phyloP scores from a whole-genome alignment of 2,329 filamentous ascomycete genomes.

The Hirsutella thompsonii region DNA sequence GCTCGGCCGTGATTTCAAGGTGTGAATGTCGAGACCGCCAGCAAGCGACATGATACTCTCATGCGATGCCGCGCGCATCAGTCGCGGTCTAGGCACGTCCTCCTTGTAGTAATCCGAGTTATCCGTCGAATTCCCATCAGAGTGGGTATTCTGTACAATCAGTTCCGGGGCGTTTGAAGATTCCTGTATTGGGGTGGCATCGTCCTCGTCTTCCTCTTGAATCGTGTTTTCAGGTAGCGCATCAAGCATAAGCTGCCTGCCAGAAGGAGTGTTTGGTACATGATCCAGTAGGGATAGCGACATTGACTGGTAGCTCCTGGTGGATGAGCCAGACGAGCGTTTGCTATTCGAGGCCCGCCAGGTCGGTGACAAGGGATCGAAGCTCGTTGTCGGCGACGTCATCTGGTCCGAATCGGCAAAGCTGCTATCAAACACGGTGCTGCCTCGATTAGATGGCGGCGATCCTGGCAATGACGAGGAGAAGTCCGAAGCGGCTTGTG shows the following conservation, averaged over 20 bases:
- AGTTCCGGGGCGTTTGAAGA: constrained; percentile 11
- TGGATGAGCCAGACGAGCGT: constrained; percentile 41
- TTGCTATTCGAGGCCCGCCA: constrained; percentile 41
- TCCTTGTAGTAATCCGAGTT: constrained; percentile 18
- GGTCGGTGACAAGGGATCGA: constrained; percentile 52
- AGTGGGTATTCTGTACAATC: constrained; percentile 13
- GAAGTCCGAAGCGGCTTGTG: constrained; percentile 48
- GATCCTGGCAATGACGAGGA: constrained; percentile 71
- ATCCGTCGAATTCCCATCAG: constrained; percentile 21
- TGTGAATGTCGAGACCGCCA: constrained; percentile 84
- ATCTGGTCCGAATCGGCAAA: constrained; percentile 49
- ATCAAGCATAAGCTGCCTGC: constrained; percentile 8
- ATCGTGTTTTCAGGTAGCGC: constrained; percentile 18
- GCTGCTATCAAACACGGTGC: constrained; percentile 69
- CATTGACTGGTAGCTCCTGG: constrained; percentile 31
- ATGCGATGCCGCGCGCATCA: constrained; percentile 63
- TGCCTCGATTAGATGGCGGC: constrained; percentile 59
- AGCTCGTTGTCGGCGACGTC: constrained; percentile 68
- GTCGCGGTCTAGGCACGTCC: constrained; percentile 24
- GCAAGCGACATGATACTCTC: constrained; percentile 82
- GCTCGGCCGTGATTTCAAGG: constrained; percentile 60
- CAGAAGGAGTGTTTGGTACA: constrained; percentile 11
- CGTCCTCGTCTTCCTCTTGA: constrained; percentile 25
- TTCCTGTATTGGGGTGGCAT: constrained; percentile 6
- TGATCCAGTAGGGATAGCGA: constrained; percentile 19